Conservation (phyloP, 305 asterid genomes). For the Fraxinus velutina region DNA sequence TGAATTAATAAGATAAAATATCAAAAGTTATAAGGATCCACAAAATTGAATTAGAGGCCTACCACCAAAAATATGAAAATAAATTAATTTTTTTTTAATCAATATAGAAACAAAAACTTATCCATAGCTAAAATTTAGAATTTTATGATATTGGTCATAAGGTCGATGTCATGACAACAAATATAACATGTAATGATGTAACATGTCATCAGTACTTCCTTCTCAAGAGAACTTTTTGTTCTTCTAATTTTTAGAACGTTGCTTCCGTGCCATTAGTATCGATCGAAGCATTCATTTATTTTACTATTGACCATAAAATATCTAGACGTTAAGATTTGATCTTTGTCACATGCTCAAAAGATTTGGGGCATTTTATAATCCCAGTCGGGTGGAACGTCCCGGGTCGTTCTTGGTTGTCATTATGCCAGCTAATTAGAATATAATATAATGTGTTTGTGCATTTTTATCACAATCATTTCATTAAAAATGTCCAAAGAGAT, state of each 20-base stretch:
- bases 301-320: background rate
- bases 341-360: slow-evolving; percentile 24
- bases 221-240: too few species aligned
- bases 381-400: slow-evolving; percentile 2
- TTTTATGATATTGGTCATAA: background rate
- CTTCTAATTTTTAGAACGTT: background rate
- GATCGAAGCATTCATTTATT: background rate
- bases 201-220: background rate
- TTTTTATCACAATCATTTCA: background rate
- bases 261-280: background rate
- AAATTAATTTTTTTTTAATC: background rate
- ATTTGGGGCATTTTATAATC: slow-evolving; percentile 24
- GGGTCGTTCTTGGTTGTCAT: background rate
- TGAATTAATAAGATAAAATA: too few species aligned
- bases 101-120: background rate
- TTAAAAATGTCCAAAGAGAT: background rate
- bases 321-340: slow-evolving; percentile 14
- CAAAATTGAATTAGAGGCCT: background rate
- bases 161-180: background rate
- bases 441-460: background rate
- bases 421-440: background rate
- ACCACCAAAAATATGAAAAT: background rate
- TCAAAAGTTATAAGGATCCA: too few species aligned
- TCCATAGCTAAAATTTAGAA: background rate
- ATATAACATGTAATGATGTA: background rate